These are phyloP conservation scores for Russula sp. DNA, from an alignment of 768 basidiomycete genomes.

Conservation along the genomic window DNA sequence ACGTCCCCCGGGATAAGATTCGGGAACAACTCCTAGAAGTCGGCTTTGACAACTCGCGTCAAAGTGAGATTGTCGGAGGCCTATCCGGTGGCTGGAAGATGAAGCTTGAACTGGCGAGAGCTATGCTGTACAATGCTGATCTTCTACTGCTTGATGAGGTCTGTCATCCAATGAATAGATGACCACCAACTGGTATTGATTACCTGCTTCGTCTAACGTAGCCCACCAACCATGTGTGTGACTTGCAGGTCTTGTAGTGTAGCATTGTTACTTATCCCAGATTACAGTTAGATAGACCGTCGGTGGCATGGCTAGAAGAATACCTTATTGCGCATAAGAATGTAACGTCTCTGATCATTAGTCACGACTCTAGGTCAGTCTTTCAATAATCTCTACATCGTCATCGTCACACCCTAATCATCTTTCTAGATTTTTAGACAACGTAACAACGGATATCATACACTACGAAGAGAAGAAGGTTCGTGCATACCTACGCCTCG, in stretches of 20 bases:
- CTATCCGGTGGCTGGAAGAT: constrained; percentile 99
- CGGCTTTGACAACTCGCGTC: constrained; percentile 83
- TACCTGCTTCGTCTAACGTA: constrained; percentile 55
- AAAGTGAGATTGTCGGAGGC: constrained; percentile 78
- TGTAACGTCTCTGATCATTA: constrained; percentile 88
- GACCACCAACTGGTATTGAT: constrained; percentile 17
- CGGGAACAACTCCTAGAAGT: constrained; percentile 75
- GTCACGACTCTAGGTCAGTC: constrained; percentile 92
- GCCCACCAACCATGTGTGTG: constrained; percentile 85
- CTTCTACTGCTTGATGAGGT: constrained; percentile 82
- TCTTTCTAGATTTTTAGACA: constrained; percentile 73
- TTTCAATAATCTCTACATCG: background rate
- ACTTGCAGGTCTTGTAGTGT: constrained; percentile 20
- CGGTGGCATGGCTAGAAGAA: constrained; percentile 87
- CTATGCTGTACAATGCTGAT: constrained; percentile 94
- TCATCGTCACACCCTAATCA: background rate
- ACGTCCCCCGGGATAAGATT: constrained; percentile 62
- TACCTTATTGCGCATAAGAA: constrained; percentile 77
- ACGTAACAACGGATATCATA: constrained; percentile 93
- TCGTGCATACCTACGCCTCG: constrained; percentile 19
- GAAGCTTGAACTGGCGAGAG: constrained; percentile 93
- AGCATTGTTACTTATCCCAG: constrained; percentile 14
- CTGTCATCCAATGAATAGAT: constrained; percentile 5
- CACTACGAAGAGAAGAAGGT: constrained; percentile 96
- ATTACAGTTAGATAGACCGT: constrained; percentile 64